Percentiles rank a stretch among this genome's conserved stretches.
These are phyloP conservation scores for Protomyces gravidus DNA, from an alignment of 1,139 yeast species.

Conservation along the genomic window DNA sequence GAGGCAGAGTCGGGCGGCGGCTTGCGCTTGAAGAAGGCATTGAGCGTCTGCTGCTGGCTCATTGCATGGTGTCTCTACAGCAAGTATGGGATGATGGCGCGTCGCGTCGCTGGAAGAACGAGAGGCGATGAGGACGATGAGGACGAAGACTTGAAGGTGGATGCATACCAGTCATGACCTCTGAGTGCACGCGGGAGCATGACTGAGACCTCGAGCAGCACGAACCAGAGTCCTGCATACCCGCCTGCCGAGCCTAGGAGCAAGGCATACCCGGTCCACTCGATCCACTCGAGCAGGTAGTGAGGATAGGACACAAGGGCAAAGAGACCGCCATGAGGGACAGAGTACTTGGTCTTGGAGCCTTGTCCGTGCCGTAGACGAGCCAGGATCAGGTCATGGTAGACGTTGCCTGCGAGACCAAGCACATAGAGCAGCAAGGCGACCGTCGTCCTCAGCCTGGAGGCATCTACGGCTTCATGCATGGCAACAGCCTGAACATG, in stretches of 20 bases:
- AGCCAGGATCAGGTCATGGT: conserved; percentile 28
- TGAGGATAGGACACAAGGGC: conserved; percentile 24
- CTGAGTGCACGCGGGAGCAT: conserved; percentile 27
- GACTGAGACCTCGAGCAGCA: conserved; percentile 16
- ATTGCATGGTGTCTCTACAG: not conserved
- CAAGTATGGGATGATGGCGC: not conserved
- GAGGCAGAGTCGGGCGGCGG: not conserved
- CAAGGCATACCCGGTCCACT: conserved; percentile 29
- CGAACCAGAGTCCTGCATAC: conserved; percentile 13
- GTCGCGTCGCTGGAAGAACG: not conserved
- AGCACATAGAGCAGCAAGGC: conserved; percentile 1
- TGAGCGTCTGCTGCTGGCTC: conserved; percentile 1
- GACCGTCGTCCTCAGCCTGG: not conserved
- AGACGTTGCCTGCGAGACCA: conserved; percentile 27
- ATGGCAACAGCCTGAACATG: conserved; percentile 8
- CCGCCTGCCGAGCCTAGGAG: conserved; percentile 11
- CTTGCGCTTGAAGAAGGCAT: conserved; percentile 1
- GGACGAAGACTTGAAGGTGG: too few species aligned
- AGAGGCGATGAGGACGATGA: not conserved
- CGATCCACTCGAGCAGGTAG: conserved; percentile 30
- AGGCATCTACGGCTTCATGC: not conserved
- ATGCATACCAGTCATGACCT: conserved; percentile 22
- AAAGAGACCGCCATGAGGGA: conserved; percentile 29
- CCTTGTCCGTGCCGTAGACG: conserved; percentile 3
- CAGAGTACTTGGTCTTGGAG: not conserved